phyloP scores from a whole-genome alignment of 2,329 filamentous ascomycete species.

The Verticillium nonalfalfae region DNA sequence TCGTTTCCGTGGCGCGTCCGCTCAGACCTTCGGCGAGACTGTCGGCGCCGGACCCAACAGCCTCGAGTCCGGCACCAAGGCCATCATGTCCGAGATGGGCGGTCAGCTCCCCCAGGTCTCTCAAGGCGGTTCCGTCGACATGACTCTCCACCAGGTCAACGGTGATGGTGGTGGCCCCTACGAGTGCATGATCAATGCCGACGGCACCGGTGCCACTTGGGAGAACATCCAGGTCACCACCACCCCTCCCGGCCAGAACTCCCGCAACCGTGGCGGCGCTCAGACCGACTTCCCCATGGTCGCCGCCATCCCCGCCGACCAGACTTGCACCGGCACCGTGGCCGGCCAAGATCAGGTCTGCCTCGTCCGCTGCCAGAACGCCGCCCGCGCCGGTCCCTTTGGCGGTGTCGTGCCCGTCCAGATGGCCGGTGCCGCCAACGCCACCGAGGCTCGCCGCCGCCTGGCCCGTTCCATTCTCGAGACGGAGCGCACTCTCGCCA shows the following conservation, averaged over 20 bases:
- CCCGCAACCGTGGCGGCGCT: conserved; percentile 36
- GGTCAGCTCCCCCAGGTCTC: conserved; percentile 51
- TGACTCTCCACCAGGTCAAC: conserved; percentile 64
- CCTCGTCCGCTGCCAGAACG: conserved; percentile 58
- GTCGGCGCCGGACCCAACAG: conserved; percentile 49
- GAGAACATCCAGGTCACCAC: conserved; percentile 46
- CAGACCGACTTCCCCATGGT: conserved; percentile 42
- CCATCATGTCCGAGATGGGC: conserved; percentile 53
- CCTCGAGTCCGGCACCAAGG: conserved; percentile 47
- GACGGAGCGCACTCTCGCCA: conserved; percentile 14
- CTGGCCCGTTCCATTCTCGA: conserved; percentile 16
- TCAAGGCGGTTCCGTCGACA: conserved; percentile 48
- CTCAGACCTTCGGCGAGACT: conserved; percentile 52
- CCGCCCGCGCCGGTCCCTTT: conserved; percentile 54
- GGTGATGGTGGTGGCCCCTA: conserved; percentile 61
- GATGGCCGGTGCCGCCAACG: conserved; percentile 23
- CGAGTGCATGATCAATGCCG: conserved; percentile 57
- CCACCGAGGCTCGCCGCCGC: conserved; percentile 15
- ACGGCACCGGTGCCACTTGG: conserved; percentile 50
- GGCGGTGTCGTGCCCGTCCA: conserved; percentile 55
- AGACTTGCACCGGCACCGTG: conserved; percentile 53
- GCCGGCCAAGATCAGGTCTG: conserved; percentile 54
- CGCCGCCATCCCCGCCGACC: conserved; percentile 48
- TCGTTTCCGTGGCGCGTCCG: conserved; percentile 49
- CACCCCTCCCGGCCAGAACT: conserved; percentile 44